Base-by-base conservation (phyloP, 2,329 filamentous ascomycete genomes). In the Bisporella sp. region DNA sequence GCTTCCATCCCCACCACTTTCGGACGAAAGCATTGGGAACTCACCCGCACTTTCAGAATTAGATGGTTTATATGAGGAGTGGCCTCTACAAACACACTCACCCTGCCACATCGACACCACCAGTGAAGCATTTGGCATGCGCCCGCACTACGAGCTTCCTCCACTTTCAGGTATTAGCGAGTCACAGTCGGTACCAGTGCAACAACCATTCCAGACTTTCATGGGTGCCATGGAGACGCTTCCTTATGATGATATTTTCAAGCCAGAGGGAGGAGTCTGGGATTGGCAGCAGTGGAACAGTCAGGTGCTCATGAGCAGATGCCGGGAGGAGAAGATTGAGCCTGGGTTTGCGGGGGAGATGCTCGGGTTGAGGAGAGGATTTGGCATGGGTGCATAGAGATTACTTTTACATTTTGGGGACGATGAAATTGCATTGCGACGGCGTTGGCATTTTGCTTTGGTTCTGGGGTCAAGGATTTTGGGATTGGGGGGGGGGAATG, bases 241-340 rank as follows among this genome's bases (percentile, higher is more conserved):
- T 11, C 61, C 60, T 4, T 64, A 64, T 40, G 63, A 65, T 31
- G 63, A 66, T 48, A 60, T 64, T 11, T 64, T 64, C 47, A 64
- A 62, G 46, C 56, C 58, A 5, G 60, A 64, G 37, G 53, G 54
- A 4, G 57, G 59, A 2, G 43, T 60, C 44, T 65, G 62, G 43
- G 61, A 62, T 42, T 65, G 63, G 63, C 62, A 63, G 37, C 53
- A 55, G 6, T 64, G 61, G 60, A 64, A 60, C 40, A 58, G 51
- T 11, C 59, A 62, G 47, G 57, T 62, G 31, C 21, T 62, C 8
- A 60, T 63, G 58, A 58, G 54, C 4, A 58, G 58, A 41, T 62
- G 59, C 44, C 33, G 63, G n/a, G 63, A 65, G 41, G 63, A 65
- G 48, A 62, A 62, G 46, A 59, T 53, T 41, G 60, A 61, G 6